Base-by-base conservation (phyloP, 306 rosid species). In the Arachis hypogaea region DNA sequence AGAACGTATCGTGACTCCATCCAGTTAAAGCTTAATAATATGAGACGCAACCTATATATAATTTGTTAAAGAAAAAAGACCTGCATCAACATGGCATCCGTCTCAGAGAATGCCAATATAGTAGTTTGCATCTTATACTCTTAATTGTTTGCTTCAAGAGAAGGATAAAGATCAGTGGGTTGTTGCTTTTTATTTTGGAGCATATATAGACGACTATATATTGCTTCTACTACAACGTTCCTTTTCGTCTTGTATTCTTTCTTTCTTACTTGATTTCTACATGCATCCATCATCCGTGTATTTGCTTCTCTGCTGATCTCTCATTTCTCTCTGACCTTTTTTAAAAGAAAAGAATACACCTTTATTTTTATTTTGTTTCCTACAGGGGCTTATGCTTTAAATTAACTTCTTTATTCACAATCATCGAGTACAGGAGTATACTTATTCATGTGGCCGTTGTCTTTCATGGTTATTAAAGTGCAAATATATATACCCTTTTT, bases 21-120 rank as follows among this genome's bases (percentile, higher is more conserved):
- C 73, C 11, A 38, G 40, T 78, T 78, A 46, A 72, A 78, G 74
- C 72, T 64, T 63, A 11, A 63, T 65, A 30, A 75, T 58, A 68
- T 68, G 59, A 76, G 43, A 45, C 50, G 10, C 11, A 9, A 45
- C 50, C 11, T 45, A 45, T 45, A 7, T 22, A 22, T 22, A 22
- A 22, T 22, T 22, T 22, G 28, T 22, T 22, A 22, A 22, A 22
- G 28, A 22, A 22, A 22, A 22, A 22, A 22, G 28, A 22, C 28
- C 28, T 22, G 4, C 38, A 33, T 33, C 38, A 33, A 33, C 38
- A 33, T 33, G 38, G 38, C 38, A 33, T 33, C 38, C 38, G 4
- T 33, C 68, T 60, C 56, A 44, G 59, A 71, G 43, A 71, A 63
- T 64, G 47, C 11, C 58, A 72, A 65, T 28, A 57, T 30, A 47